A percentile compares a stretch with the other conserved stretches of the same genome.
phyloP scores from a whole-genome alignment of 2,329 filamentous ascomycete species.

The Pyrenophora teres region DNA sequence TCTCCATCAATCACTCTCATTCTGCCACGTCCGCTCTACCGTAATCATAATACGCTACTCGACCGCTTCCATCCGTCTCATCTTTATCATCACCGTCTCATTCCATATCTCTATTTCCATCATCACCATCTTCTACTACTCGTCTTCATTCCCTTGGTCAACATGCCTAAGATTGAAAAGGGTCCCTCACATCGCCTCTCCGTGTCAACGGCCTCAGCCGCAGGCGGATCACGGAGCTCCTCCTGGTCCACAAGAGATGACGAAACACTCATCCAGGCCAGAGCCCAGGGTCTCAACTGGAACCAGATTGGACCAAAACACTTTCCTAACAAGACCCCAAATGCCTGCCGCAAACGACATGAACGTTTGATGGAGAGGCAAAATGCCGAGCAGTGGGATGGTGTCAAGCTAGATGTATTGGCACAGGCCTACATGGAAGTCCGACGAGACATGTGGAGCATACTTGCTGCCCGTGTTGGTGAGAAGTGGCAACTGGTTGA shows the following conservation, averaged over 20 bases:
- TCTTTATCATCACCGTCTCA: slow-evolving; percentile 22
- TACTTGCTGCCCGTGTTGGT: slow-evolving; percentile 66
- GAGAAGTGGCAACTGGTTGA: slow-evolving; percentile 72
- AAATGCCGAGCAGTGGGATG: slow-evolving; percentile 78
- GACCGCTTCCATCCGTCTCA: slow-evolving; percentile 32
- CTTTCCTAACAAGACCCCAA: slow-evolving; percentile 76
- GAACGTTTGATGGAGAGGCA: slow-evolving; percentile 78
- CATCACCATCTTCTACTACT: slow-evolving; percentile 18
- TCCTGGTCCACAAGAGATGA: slow-evolving; percentile 77
- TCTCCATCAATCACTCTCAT: slow-evolving; percentile 38
- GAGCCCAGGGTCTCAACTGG: slow-evolving; percentile 81
- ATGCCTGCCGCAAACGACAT: slow-evolving; percentile 87
- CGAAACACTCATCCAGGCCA: slow-evolving; percentile 70
- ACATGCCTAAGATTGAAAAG: slow-evolving; percentile 54
- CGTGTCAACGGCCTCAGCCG: slow-evolving; percentile 39
- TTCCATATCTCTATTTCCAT: slow-evolving; percentile 15
- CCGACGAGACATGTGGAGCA: slow-evolving; percentile 80
- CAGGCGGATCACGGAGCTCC: slow-evolving; percentile 44
- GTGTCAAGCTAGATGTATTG: slow-evolving; percentile 72
- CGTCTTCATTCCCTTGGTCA: slow-evolving; percentile 32
- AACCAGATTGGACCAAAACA: slow-evolving; percentile 74
- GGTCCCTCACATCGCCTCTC: slow-evolving; percentile 37
- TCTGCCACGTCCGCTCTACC: slow-evolving; percentile 28
- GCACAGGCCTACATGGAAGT: slow-evolving; percentile 79
- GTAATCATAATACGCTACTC: slow-evolving; percentile 41